Evolutionary conservation across 2,329 filamentous ascomycete species (phyloP), one percentile per base, ranked within the genome.

Genomic region (Bimuria novae-zelandiae): DNA sequence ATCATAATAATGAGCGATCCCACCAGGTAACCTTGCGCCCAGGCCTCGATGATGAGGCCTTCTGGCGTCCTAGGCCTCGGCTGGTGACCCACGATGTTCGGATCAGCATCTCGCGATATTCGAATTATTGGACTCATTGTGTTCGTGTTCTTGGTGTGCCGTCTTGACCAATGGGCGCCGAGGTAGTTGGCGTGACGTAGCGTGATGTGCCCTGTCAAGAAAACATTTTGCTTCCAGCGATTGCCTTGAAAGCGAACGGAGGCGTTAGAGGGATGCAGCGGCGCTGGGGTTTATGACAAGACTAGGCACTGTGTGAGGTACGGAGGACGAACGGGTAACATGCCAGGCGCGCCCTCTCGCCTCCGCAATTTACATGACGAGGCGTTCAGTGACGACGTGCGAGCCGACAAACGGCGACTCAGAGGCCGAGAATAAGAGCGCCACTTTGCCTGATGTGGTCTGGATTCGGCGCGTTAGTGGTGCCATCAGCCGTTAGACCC

Each of bases 1-100:
- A 71, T 67, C 77, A 81, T 79, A 43, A 80, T 76, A 54, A 80
- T 69, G 27, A 80, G 67, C 11, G 71, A 70, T 19, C 73, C 73
- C n/a, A 75, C 71, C 58, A 76, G 65, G 40, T 68, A 73, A 35
- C 74, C 74, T 59, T 75, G 70, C 5, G 71, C 68, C 74, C 74
- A 76, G 49, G 71, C 70, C 57, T 76, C 74, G 10, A 76, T 60
- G 19, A 75, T 62, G 46, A 76, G 58, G 45, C 71, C 65, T 27
- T 69, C 56, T 2, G 67, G 62, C 33, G 73, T 58, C 1, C 52
- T 66, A 36, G 71, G 71, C 46, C 68, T 70, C 19, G 53, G 37
- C n/a, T 49, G 29, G 27, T 30, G 41, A 16, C 22, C 44, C 7
- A 23, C 43, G 39, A 55, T 41, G 30, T 55, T 51, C 7, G 41